Conservation (phyloP, 768 basidiomycete species). For the Daedalea quercina region DNA sequence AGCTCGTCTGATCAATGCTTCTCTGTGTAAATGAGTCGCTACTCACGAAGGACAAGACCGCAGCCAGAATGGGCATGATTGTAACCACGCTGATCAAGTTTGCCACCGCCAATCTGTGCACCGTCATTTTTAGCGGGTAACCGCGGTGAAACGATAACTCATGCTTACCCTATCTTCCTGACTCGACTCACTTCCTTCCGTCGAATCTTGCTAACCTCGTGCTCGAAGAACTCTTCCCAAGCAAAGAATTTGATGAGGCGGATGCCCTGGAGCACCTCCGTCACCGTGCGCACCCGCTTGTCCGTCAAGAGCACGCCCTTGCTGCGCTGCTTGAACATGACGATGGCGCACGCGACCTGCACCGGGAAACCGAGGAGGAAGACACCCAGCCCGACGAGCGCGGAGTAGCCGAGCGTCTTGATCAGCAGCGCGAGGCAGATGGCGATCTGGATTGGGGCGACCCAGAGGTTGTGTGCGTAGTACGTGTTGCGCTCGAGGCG, state of each 20-base stretch:
- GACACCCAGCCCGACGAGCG: conserved; percentile 55
- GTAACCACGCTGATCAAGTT: conserved; percentile 37
- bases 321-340: conserved; percentile 46
- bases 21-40: too few species aligned
- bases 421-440: conserved; percentile 59
- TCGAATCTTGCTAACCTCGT: conserved; percentile 63
- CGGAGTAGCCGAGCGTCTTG: conserved; percentile 62
- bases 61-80: conserved; percentile 61
- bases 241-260: conserved; percentile 90
- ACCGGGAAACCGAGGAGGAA: conserved; percentile 54
- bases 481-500: conserved; percentile 45
- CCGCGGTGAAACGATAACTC: not conserved
- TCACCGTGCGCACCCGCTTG: conserved; percentile 53
- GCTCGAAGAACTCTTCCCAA: conserved; percentile 79
- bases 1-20: too few species aligned
- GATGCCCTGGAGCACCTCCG: conserved; percentile 75
- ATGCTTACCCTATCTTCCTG: conserved; percentile 22
- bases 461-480: conserved; percentile 38
- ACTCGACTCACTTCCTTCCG: conserved; percentile 62
- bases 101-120: conserved; percentile 19
- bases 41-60: conserved; percentile 64
- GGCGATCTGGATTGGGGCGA: conserved; percentile 56
- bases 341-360: conserved; percentile 43
- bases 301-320: conserved; percentile 64
- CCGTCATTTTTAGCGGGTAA: not conserved